Base-by-base conservation (phyloP, 768 basidiomycete species). In the Phylloporus sp. region DNA sequence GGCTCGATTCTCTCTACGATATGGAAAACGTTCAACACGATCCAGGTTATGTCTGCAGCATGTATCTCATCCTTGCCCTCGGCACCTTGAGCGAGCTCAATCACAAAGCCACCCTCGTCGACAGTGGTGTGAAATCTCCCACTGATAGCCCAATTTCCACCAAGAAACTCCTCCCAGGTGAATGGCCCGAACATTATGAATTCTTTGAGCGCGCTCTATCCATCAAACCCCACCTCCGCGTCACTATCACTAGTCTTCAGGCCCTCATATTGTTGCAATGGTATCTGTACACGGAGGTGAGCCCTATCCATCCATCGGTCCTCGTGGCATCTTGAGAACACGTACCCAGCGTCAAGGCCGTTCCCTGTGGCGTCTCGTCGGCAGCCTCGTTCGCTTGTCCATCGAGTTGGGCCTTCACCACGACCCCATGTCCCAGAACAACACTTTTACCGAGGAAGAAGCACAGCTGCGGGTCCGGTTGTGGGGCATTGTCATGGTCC, bases 331-430 rank as follows among this genome's bases (percentile, higher is more conserved):
- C 15, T 55, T 58, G 43, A 48, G 34, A 36, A 34, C 34, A 46
- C 38, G 32, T 38, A 18, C 53, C 27, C 57, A 92, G 89, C 81
- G 89, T 54, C 88, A 90, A 77, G 89, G 89, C n/a, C 80, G 88
- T 53, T 85, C 86, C 1, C 71, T 92, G 3, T 92, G 90, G 90
- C 85, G 90, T 43, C 79, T 92, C 14, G 88, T 89, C 43, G 90
- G 90, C 23, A 86, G 83, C 50, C 76, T 92, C 31, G 87, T 91
- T 22, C 82, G 89, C 5, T 74, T 92, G 10, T 77, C 86, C 14
- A 81, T 90, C 53, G 90, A 92, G 65, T 75, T 92, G 3, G 90
- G 90, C 21, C 71, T 92, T 36, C 90, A 92, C 54, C 90, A 92
- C 56, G 88, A 92, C 61, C 90, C 90, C 6, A 84, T 75, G 4